Evolutionary conservation across 2,329 filamentous ascomycete genomes (phyloP), one percentile per base, ranked within the genome.

Genomic region (Stachybotrys echinatus): DNA sequence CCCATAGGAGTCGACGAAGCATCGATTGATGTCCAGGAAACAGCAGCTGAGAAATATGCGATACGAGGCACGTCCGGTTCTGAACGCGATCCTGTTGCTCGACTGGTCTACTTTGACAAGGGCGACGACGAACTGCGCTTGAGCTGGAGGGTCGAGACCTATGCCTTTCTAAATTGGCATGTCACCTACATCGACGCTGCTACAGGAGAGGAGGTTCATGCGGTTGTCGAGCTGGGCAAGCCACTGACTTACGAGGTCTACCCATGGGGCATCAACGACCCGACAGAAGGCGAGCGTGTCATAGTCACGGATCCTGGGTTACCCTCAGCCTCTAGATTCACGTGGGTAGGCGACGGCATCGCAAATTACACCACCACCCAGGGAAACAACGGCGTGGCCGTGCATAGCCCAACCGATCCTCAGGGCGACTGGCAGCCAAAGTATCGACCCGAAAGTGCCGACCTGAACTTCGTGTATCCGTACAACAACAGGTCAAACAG

Each of bases 141-240:
- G n/a, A 68, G 75, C 0, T 84, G 80, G 80, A 69, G 79, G 58
- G 67, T 84, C 8, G 79, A 83, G 70, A 83, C 79, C 2, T 78
- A 83, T 50, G 63, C 80, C 37, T 52, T 69, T 6, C 71, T 75
- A 51, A 78, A 81, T 65, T 84, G 79, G 79, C 70, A 83, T 14
- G 62, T 81, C 40, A 75, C 76, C 2, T 84, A 83, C 56, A 72
- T 83, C 23, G 75, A 83, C 47, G 76, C 77, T 4, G 61, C 63
- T 4, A 69, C 68, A 47, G 73, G 70, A 27, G 67, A 71, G 19
- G 62, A 75, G 44, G 58, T 84, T 7, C 67, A 77, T 45, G 77
- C 73, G 45, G 78, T 81, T 18, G 73, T 80, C 19, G 77, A 84
- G 64, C 83, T 80, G 51, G 74, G 79, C 42, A 69, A 75, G 6